phyloP scores from a whole-genome alignment of 352 stramenopile species.

The Discostella stelligera region DNA sequence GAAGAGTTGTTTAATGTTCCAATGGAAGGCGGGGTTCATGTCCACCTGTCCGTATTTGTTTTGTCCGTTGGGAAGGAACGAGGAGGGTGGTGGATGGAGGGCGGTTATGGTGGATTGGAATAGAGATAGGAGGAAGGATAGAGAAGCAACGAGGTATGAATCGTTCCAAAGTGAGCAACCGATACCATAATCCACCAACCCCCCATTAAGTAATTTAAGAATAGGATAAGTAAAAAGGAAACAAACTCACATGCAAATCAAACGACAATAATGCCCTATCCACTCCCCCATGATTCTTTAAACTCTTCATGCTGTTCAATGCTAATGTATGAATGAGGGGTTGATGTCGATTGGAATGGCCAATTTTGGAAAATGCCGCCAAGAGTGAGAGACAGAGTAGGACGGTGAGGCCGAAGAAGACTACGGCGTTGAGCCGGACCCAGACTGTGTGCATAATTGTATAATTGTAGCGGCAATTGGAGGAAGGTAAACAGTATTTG shows the following conservation, averaged over 20 bases:
- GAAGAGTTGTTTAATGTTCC: constrained; percentile 90
- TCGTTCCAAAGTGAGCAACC: too few species aligned
- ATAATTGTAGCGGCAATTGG: too few species aligned
- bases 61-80: too few species aligned
- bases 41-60: constrained; percentile 46
- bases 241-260: constrained; percentile 80
- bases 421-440: constrained; percentile 86
- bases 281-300: constrained; percentile 82
- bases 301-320: constrained; percentile 73
- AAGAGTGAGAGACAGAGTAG: constrained; percentile 83
- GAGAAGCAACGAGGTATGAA: too few species aligned
- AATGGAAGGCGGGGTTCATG: constrained; percentile 86
- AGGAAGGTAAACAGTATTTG: too few species aligned
- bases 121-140: too few species aligned
- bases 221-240: neutral
- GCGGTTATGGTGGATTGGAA: too few species aligned
- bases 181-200: too few species aligned
- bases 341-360: constrained; percentile 54
- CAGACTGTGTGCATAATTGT: constrained; percentile 81
- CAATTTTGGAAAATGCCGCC: constrained; percentile 74
- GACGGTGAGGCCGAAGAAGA: constrained; percentile 89
- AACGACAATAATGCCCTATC: constrained; percentile 86
- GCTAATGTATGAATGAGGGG: constrained; percentile 74
- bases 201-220: too few species aligned
- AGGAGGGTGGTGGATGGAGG: too few species aligned